Conservation (phyloP, 1,139 yeast species). For the Protomyces pachydermus region DNA sequence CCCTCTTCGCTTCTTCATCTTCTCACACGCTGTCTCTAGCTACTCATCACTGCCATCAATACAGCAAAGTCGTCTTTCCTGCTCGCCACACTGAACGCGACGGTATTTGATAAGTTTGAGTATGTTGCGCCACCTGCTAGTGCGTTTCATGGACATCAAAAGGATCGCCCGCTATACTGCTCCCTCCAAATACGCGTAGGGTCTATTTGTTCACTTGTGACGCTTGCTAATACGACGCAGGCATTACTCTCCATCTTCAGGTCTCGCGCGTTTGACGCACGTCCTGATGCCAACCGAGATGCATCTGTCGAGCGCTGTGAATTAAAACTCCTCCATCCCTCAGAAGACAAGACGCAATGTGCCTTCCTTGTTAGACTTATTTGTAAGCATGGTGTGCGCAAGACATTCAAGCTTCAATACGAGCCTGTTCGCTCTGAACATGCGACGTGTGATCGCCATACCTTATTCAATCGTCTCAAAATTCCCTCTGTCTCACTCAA, state of each 20-base stretch:
- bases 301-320: constrained; percentile 32
- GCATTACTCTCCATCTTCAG: constrained; percentile 32
- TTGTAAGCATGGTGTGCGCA: constrained; percentile 33
- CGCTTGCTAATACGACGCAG: background rate
- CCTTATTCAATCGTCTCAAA: constrained; percentile 33
- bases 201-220: background rate
- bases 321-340: constrained; percentile 28
- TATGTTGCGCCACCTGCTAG: constrained; percentile 1
- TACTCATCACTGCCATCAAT: constrained; percentile 30
- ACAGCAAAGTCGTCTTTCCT: constrained; percentile 32
- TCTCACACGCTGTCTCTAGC: constrained; percentile 4
- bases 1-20: background rate
- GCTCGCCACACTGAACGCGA: constrained; percentile 26
- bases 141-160: background rate
- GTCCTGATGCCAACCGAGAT: constrained; percentile 31
- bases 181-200: constrained; percentile 12
- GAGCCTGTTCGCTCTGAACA: constrained; percentile 34
- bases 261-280: constrained; percentile 21
- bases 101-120: constrained; percentile 25
- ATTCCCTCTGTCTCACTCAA: constrained; percentile 35
- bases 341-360: constrained; percentile 23
- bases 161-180: constrained; percentile 3
- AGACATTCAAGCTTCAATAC: constrained; percentile 36
- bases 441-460: constrained; percentile 32
- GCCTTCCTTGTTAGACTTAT: constrained; percentile 28